phyloP scores from a whole-genome alignment of 2,329 filamentous ascomycete species.

The Myotisia sp. region DNA sequence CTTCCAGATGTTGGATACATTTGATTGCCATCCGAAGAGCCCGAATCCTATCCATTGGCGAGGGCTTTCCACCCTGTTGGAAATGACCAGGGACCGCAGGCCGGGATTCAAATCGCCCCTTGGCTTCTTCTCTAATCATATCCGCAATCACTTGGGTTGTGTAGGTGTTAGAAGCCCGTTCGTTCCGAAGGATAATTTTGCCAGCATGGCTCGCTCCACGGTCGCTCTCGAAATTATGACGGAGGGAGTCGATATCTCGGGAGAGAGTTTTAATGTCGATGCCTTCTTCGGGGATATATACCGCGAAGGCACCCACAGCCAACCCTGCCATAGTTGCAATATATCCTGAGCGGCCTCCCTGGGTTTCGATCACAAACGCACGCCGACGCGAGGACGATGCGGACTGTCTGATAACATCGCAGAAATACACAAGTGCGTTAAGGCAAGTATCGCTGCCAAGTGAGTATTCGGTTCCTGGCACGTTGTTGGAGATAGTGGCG shows the following conservation, averaged over 20 bases:
- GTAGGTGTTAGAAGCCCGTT: conserved; percentile 82
- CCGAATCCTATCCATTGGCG: conserved; percentile 88
- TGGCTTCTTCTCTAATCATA: conserved; percentile 88
- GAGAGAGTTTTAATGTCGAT: conserved; percentile 88
- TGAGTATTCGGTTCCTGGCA: conserved; percentile 93
- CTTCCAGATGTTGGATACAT: conserved; percentile 82
- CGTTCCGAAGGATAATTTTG: conserved; percentile 91
- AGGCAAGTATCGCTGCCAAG: conserved; percentile 92
- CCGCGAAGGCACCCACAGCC: conserved; percentile 77
- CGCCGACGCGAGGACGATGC: conserved; percentile 83
- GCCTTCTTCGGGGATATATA: conserved; percentile 95
- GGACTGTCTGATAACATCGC: conserved; percentile 94
- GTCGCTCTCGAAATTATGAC: conserved; percentile 71
- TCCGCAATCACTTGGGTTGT: conserved; percentile 84
- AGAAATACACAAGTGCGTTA: conserved; percentile 88
- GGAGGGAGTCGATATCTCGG: conserved; percentile 75
- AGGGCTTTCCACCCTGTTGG: conserved; percentile 84
- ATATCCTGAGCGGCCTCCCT: conserved; percentile 88
- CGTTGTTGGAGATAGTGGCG: conserved; percentile 98
- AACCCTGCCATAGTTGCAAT: conserved; percentile 82
- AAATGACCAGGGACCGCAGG: conserved; percentile 88
- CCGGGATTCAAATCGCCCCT: conserved; percentile 80
- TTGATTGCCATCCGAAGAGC: conserved; percentile 86
- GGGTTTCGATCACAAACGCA: conserved; percentile 95
- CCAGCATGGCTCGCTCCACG: conserved; percentile 78